These are phyloP conservation scores for Naganishia randhawae DNA, from an alignment of 768 basidiomycete species.

Conservation along the genomic window DNA sequence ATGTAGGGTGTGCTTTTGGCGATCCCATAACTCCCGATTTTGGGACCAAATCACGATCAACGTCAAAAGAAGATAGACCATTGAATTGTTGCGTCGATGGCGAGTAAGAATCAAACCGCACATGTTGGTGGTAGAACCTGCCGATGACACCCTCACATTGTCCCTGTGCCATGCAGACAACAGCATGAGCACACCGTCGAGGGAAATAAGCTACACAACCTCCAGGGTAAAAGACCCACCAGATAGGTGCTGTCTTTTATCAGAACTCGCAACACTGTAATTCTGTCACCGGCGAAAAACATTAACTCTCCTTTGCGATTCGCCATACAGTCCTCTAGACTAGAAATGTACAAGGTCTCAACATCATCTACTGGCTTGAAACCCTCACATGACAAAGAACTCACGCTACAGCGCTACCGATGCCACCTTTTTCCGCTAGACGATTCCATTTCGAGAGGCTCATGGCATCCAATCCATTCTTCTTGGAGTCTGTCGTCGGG, in stretches of 20 bases:
- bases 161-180: constrained; percentile 1
- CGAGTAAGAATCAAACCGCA: not conserved
- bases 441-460: constrained; percentile 25
- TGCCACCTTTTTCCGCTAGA: constrained; percentile 25
- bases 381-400: not conserved
- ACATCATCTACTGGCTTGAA: not conserved
- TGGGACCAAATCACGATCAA: not conserved
- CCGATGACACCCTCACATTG: constrained; percentile 30
- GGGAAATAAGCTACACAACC: not conserved
- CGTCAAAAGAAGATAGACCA: not conserved
- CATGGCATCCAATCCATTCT: constrained; percentile 23
- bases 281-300: constrained; percentile 29
- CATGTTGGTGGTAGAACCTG: constrained; percentile 16
- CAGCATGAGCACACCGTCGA: not conserved
- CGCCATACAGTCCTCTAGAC: constrained; percentile 17
- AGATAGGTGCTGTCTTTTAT: constrained; percentile 21
- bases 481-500: not conserved
- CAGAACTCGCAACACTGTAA: constrained; percentile 23
- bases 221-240: not conserved
- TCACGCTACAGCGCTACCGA: constrained; percentile 28
- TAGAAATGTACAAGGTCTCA: not conserved
- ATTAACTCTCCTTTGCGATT: constrained; percentile 26
- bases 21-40: not conserved
- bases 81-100: too few relatives aligned
- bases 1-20: not conserved